A percentile compares a stretch with the other conserved stretches of the same genome.
Evolutionary conservation across 208 protist genomes (phyloP).

Genomic region (Kentomonas sorsogonicus): DNA sequence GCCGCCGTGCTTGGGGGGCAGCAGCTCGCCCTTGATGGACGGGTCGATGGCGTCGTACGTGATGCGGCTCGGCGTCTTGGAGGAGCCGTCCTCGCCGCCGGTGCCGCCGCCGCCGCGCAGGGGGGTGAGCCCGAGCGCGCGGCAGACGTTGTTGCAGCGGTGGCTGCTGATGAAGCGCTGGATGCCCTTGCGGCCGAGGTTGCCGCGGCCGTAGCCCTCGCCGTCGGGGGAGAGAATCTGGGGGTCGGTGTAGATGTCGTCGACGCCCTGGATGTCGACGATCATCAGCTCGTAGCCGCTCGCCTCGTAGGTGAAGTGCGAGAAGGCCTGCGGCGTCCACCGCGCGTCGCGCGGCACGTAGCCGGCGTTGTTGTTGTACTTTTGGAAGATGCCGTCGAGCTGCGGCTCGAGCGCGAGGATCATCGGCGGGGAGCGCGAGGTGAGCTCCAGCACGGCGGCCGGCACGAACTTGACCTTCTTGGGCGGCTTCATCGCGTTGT

Average conservation of each 20-base stretch:
- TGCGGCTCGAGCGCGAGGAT: slow-evolving; percentile 71
- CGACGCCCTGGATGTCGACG: slow-evolving; percentile 87
- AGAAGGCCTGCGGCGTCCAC: slow-evolving; percentile 88
- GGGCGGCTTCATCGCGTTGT: slow-evolving; percentile 50
- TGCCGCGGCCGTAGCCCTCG: slow-evolving; percentile 71
- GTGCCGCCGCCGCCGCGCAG: too few species aligned
- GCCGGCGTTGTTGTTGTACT: slow-evolving; percentile 91
- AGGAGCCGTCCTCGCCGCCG: not conserved
- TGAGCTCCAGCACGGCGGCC: slow-evolving; percentile 62
- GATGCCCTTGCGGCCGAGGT: slow-evolving; percentile 75
- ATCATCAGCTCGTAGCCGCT: slow-evolving; percentile 67
- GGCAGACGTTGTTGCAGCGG: slow-evolving; percentile 82
- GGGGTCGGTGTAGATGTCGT: slow-evolving; percentile 88
- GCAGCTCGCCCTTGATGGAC: slow-evolving; percentile 18
- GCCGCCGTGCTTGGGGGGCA: slow-evolving; percentile 29
- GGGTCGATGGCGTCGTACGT: not conserved
- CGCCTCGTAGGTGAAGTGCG: slow-evolving; percentile 84
- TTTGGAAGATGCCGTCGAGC: slow-evolving; percentile 72
- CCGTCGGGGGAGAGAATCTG: slow-evolving; percentile 84
- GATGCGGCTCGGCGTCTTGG: not conserved
- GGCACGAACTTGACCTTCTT: slow-evolving; percentile 76
- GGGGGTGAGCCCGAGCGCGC: slow-evolving; percentile 38
- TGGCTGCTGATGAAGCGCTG: slow-evolving; percentile 66
- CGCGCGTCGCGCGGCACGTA: slow-evolving; percentile 62
- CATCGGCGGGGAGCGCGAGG: slow-evolving; percentile 47